Evolutionary conservation across 2,329 filamentous ascomycete genomes (phyloP), one percentile per base, ranked within the genome.

Genomic region (Beauveria asiatica): DNA sequence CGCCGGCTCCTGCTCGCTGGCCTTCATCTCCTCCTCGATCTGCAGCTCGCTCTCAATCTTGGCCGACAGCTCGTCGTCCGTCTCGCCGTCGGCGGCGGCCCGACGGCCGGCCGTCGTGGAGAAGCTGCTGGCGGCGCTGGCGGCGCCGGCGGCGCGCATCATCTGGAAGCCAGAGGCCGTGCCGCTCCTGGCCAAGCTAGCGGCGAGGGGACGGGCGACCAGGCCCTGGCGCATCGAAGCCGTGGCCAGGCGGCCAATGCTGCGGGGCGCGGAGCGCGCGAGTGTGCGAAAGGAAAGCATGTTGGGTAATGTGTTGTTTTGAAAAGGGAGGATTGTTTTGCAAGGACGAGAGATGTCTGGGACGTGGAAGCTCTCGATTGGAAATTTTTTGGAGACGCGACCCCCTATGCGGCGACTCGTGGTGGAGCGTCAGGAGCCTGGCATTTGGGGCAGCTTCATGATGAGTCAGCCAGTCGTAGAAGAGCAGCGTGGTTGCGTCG

Each of bases 31-130:
- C 69, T 85, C 84, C 82, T 97, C 94, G 70, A 96, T 86, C 73
- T 85, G 78, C 66, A 95, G 80, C 79, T 96, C 92, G 70, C 85
- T 87, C 65, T 90, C 84, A 54, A 99, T 84, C 83, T 97, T 97
- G 62, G 86, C 84, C 45, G 86, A 83, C 58, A 99, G 86, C 76
- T 97, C 91, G 65, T 87, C 80, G 70, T 95, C 90, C 64, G 83
- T 83, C 72, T 83, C 80, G 53, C 70, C 71, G 46, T 65, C 67
- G 19, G 75, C 66, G 5, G 75, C 66, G 5, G 76, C 73, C 60
- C 73, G 72, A 64, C 80, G 76, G 63, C 78, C 67, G 37, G 63
- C 64, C 17, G 72, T 70, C 25, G 74, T 73, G 30, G 81, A 83
- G 69, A 83, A 83, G 56, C 76, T 72, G 13, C 80, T 76, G 70